A percentile compares a stretch with the other conserved stretches of the same genome.
phyloP scores from a whole-genome alignment of 1,284 basidiomycete species.

The Moesziomyces parantarcticus region DNA sequence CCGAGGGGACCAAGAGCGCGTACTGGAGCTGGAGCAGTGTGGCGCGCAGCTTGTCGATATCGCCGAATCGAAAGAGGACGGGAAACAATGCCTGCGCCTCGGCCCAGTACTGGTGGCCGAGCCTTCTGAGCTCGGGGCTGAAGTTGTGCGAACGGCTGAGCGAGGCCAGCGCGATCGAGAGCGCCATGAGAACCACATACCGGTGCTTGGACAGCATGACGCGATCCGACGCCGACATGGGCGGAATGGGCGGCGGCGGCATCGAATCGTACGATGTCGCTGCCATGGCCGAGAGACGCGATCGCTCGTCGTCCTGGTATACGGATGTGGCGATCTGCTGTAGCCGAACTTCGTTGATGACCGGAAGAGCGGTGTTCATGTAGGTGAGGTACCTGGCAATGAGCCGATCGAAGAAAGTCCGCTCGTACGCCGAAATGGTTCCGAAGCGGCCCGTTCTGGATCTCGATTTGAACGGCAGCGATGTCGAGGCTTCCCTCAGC shows the following conservation, averaged over 20 bases:
- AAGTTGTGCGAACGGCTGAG: conserved; percentile 44
- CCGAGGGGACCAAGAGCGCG: conserved; percentile 31
- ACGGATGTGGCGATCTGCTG: conserved; percentile 28
- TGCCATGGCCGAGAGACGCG: conserved; percentile 16
- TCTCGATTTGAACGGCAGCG: conserved; percentile 20
- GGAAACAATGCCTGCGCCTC: conserved; percentile 35
- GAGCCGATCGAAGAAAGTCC: conserved; percentile 39
- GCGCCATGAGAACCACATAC: conserved; percentile 33
- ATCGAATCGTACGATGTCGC: conserved; percentile 16
- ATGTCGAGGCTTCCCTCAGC: conserved; percentile 9
- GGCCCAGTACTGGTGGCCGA: conserved; percentile 42
- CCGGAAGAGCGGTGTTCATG: conserved; percentile 44
- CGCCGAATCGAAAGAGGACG: conserved; percentile 16
- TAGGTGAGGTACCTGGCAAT: conserved; percentile 40
- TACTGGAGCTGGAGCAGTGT: conserved; percentile 42
- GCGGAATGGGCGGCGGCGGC: conserved; percentile 32
- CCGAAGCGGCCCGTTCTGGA: conserved; percentile 17
- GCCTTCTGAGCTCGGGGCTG: conserved; percentile 41
- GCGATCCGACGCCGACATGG: conserved; percentile 14
- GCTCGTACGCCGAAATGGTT: conserved; percentile 37
- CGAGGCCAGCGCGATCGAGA: conserved; percentile 42
- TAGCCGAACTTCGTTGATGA: conserved; percentile 35
- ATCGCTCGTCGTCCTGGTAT: conserved; percentile 30
- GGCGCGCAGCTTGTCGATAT: conserved; percentile 41
- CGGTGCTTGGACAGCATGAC: conserved; percentile 28